phyloP scores from a whole-genome alignment of 495 filamentous ascomycete species.

The Penicillium manginii region DNA sequence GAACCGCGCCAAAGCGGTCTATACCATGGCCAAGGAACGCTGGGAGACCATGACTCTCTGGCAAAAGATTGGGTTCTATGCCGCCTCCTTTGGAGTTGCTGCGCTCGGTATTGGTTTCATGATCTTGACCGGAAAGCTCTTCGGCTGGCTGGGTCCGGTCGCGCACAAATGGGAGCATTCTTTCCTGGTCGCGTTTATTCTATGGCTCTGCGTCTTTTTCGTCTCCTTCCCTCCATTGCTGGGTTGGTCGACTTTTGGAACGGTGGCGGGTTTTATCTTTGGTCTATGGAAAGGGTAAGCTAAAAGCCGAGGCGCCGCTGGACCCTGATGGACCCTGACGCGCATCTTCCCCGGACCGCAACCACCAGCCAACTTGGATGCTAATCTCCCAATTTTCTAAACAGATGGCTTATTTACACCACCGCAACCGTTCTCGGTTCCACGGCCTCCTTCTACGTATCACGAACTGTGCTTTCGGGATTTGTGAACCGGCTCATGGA shows the following conservation, averaged over 20 bases:
- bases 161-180: constrained; percentile 74
- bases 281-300: constrained; percentile 81
- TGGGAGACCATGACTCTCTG: constrained; percentile 59
- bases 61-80: constrained; percentile 62
- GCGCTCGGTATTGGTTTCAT: constrained; percentile 67
- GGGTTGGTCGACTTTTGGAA: constrained; percentile 87
- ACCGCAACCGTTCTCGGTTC: constrained; percentile 78
- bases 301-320: constrained; percentile 18
- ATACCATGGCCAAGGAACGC: constrained; percentile 33
- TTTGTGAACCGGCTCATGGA: constrained; percentile 83
- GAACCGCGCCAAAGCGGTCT: constrained; percentile 36
- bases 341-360: background rate
- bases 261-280: constrained; percentile 89
- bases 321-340: background rate
- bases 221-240: constrained; percentile 89
- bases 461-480: constrained; percentile 71
- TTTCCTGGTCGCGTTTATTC: constrained; percentile 71
- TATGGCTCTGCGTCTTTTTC: constrained; percentile 77
- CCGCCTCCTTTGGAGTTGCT: constrained; percentile 51
- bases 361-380: no score
- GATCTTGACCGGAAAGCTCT: constrained; percentile 76
- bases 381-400: constrained; percentile 12
- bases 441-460: constrained; percentile 76
- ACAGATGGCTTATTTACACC: constrained; percentile 79
- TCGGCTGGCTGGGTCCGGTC: constrained; percentile 68